These are phyloP conservation scores for Colletotrichum limetticola DNA, from an alignment of 2,329 filamentous ascomycete species.

Conservation along the genomic window DNA sequence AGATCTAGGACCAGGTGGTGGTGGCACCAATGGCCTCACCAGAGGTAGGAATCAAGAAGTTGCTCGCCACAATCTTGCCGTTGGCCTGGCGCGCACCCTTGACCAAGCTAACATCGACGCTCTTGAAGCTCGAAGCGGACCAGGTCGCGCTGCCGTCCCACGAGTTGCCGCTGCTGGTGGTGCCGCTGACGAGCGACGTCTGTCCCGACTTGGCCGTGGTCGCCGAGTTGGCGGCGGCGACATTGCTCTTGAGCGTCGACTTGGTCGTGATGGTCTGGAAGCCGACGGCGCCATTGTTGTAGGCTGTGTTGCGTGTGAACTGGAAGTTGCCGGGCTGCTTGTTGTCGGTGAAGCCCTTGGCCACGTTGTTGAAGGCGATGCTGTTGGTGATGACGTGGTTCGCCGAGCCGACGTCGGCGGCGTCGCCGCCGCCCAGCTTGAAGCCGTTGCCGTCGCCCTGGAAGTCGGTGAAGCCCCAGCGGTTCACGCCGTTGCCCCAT, in stretches of 20 bases:
- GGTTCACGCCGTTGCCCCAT: slow-evolving; percentile 59
- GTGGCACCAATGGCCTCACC: slow-evolving; percentile 51
- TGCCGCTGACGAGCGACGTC: slow-evolving; percentile 39
- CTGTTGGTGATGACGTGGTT: slow-evolving; percentile 56
- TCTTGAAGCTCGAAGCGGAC: slow-evolving; percentile 46
- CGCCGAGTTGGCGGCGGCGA: slow-evolving; percentile 48
- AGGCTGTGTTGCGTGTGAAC: slow-evolving; percentile 56
- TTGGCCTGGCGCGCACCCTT: slow-evolving; percentile 49
- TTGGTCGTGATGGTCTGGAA: slow-evolving; percentile 49
- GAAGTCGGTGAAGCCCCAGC: slow-evolving; percentile 55
- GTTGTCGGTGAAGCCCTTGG: slow-evolving; percentile 60
- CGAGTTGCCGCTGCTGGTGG: slow-evolving; percentile 49
- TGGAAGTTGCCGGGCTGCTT: slow-evolving; percentile 52
- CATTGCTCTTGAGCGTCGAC: slow-evolving; percentile 49
- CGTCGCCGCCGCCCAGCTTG: slow-evolving; percentile 54
- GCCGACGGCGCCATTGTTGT: slow-evolving; percentile 55
- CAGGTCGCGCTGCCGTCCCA: slow-evolving; percentile 51
- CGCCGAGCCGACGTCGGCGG: slow-evolving; percentile 48
- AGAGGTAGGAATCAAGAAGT: slow-evolving; percentile 52
- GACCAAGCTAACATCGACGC: slow-evolving; percentile 45
- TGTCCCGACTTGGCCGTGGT: slow-evolving; percentile 38
- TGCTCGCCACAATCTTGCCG: slow-evolving; percentile 52
- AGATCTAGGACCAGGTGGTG: slow-evolving; percentile 38
- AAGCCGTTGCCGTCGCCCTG: slow-evolving; percentile 60
- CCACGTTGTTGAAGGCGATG: slow-evolving; percentile 55